Percentiles rank a stretch among this genome's conserved stretches.
Evolutionary conservation across 2,329 filamentous ascomycete genomes (phyloP).

Genomic region (Thielaviopsis euricoi): DNA sequence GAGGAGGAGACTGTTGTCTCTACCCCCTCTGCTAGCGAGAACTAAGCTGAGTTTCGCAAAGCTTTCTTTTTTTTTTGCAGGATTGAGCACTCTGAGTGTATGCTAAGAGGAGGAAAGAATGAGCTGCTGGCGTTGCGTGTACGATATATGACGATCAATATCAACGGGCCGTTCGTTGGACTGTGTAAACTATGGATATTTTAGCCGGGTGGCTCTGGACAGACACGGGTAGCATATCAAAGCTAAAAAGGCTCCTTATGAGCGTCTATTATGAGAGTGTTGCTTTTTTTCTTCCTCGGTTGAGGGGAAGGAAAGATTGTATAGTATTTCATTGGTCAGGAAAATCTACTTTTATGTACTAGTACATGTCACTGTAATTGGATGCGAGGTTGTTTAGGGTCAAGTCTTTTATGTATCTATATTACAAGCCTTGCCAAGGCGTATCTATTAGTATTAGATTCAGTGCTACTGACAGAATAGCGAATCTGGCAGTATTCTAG

Average conservation of each 20-base stretch:
- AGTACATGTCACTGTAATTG: no score
- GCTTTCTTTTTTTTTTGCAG: not conserved
- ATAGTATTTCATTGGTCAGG: not conserved
- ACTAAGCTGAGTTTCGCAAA: not conserved
- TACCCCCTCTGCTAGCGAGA: not conserved
- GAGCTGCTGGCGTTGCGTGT: not conserved
- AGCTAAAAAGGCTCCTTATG: no score
- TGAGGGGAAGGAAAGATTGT: not conserved
- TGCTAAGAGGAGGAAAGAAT: not conserved
- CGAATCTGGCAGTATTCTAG: not conserved
- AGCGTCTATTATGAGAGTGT: not conserved
- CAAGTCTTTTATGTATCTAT: not conserved
- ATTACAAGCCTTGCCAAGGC: not conserved
- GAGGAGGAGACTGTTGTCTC: not conserved
- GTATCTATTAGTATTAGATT: not conserved
- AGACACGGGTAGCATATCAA: no score
- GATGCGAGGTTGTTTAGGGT: no score
- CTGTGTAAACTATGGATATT: not conserved
- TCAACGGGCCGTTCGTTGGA: not conserved
- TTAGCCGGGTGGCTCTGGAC: not conserved
- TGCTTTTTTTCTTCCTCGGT: no score
- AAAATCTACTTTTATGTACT: no score
- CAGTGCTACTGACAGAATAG: not conserved
- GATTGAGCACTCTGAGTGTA: not conserved
- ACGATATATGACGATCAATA: slow-evolving; percentile 6